Evolutionary conservation across 2,329 filamentous ascomycete genomes (phyloP), one percentile per base, ranked within the genome.

Genomic region (Cadophora sp.): DNA sequence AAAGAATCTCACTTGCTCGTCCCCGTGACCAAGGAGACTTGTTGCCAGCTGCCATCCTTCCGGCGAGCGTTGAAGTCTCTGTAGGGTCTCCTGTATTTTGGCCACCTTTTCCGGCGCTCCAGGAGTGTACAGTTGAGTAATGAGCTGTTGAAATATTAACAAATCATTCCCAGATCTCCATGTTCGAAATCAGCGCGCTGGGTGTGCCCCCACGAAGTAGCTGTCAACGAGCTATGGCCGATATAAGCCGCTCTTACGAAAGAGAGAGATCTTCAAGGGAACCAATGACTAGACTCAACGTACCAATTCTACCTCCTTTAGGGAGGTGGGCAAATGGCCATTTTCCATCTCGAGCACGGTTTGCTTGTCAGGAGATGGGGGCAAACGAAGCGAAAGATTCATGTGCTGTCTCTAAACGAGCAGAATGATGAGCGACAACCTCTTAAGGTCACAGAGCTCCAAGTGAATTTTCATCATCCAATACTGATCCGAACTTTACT

Each of bases 11-110:
- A 96, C 88, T 75, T 94, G 91, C 69, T 91, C 87, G 73, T 92
- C 89, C 26, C 86, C 82, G 69, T 88, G 89, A 62, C 83, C 83
- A 12, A 97, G 83, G 16, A 98, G 84, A 62, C 88, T 87, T 76
- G 95, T 90, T 24, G 93, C 94, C 56, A 97, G 85, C 66, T 91
- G 86, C 96, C 96, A 99, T 65, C 94, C 95, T 75, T 92, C 85
- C 1, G 90, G 84, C 2, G 93, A 92, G 73, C 89, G 89, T 77
- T 98, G 96, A 22, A 97, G 82, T 29, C 85, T 84, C 70, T 96
- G 92, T 16, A 99, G 83, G 16, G 90, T 88, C 66, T 92, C 89
- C 77, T 98, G 92, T 59, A 89, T 88, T 61, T 83, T 79, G 31
- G 80, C 79, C 68, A 85, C 79, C 64, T 79, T 79, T 71, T 76